A percentile compares a stretch with the other conserved stretches of the same genome.
phyloP scores from a whole-genome alignment of 75 land plant genomes.

The Picea glauca region DNA sequence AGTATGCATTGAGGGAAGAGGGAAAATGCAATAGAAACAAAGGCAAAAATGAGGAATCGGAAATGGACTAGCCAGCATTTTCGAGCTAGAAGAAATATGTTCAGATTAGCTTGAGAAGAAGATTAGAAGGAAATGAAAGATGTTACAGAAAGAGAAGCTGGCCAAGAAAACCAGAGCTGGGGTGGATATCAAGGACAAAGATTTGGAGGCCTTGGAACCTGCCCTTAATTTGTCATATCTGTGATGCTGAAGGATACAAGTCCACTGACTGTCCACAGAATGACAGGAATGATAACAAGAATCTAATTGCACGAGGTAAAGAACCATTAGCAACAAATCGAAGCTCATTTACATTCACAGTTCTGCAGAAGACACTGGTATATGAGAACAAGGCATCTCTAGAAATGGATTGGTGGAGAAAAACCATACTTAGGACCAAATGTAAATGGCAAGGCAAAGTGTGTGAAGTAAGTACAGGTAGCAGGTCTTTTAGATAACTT shows the following conservation, averaged over 20 bases:
- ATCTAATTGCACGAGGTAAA: neutral
- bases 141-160: neutral
- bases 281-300: neutral
- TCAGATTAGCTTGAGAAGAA: neutral
- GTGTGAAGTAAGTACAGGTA: neutral
- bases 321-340: neutral
- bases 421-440: neutral
- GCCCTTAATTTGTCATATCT: neutral
- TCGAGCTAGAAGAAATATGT: neutral
- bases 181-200: neutral
- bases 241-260: neutral
- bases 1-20: neutral
- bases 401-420: neutral
- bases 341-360: neutral
- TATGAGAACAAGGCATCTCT: neutral
- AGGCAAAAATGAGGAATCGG: neutral
- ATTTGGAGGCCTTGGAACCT: neutral
- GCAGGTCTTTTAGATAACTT: neutral
- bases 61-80: neutral
- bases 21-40: neutral
- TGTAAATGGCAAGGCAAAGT: neutral
- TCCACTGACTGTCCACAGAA: neutral
- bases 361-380: no score
- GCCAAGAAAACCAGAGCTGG: neutral
- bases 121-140: neutral